phyloP scores from a whole-genome alignment of 2,329 filamentous ascomycete species.

The Nothomitra cinnamomea region DNA sequence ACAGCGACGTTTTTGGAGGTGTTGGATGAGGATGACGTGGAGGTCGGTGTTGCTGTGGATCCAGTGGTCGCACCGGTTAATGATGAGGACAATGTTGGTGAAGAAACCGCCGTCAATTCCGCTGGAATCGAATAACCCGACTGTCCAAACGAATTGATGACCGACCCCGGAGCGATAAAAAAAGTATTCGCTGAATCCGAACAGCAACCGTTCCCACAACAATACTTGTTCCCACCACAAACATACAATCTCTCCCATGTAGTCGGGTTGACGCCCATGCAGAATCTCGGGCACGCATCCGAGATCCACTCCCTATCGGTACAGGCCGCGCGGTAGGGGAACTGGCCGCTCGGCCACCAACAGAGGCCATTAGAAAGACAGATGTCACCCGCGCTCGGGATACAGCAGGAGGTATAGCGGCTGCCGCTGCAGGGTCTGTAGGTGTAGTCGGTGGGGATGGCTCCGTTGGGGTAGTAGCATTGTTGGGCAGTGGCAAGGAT shows the following conservation, averaged over 20 bases:
- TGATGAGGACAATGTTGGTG: no score
- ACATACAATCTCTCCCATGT: background rate
- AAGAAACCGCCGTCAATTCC: no score
- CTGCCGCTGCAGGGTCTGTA: background rate
- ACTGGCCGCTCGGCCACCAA: background rate
- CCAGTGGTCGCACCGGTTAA: background rate
- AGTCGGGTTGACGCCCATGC: background rate
- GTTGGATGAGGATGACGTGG: background rate
- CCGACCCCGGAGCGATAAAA: background rate
- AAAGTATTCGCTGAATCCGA: background rate
- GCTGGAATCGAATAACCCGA: no score
- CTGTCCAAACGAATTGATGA: background rate
- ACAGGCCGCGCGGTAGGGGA: slow-evolving; percentile 3
- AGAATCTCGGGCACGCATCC: background rate
- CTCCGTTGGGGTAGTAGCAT: background rate
- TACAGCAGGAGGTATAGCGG: background rate
- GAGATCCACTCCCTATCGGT: slow-evolving; percentile 3
- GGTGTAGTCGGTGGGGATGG: background rate
- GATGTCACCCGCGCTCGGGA: background rate
- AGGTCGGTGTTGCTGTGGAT: background rate
- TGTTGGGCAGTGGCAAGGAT: background rate
- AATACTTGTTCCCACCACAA: background rate
- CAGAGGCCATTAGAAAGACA: slow-evolving; percentile 1
- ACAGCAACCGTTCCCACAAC: background rate
- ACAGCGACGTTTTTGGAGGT: background rate